Base-by-base conservation (phyloP, 2,329 filamentous ascomycete species). In the Aspergillus sp. region DNA sequence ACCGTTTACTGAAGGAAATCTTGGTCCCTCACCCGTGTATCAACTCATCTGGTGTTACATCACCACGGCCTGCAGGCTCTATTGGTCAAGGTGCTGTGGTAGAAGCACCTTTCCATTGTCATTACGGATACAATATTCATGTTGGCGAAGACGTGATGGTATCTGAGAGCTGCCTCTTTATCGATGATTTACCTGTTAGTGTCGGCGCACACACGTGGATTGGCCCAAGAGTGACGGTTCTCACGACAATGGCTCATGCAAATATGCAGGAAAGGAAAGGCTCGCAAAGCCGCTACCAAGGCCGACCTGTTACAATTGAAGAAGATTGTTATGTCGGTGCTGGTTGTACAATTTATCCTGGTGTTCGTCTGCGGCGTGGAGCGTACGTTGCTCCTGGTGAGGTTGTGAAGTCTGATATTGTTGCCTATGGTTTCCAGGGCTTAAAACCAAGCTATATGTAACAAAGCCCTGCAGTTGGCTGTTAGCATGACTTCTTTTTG, bases 121-220 rank as follows among this genome's bases (percentile, higher is more conserved):
- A 97, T 68, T 97, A 97, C 69, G 95, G 95, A 0, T 98, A 96
- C 77, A 98, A 99, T 73, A 89, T 98, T 66, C 84, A 84, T 48
- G 90, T 99, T 64, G 93, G 90, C 12, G 88, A 93, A 65, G 88
- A 95, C 62, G 91, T 96, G 3, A 84, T 88, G 55, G 90, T 99
- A 64, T 90, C 89, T 17, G 84, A 90, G 55, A 90, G 91, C 68
- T 97, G 93, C 74, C 88, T 87, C 24, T 88, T 98, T 69, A 86
- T 93, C 56, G 95, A 99, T 71, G 88, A 92, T n/a, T 90, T 88
- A 70, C 83, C 87, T 62, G 89, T 98, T 59, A 86, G 81, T 47
- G 92, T 98, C 67, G 93, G 93, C 3, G 85, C 90, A 60, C 78
- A 76, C 66, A 89, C 70, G 1, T 77, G 75, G 74, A 88, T 93